Evolutionary conservation across 805 yeast genomes (phyloP).

Genomic region (Saccharomycopsis sp.): DNA sequence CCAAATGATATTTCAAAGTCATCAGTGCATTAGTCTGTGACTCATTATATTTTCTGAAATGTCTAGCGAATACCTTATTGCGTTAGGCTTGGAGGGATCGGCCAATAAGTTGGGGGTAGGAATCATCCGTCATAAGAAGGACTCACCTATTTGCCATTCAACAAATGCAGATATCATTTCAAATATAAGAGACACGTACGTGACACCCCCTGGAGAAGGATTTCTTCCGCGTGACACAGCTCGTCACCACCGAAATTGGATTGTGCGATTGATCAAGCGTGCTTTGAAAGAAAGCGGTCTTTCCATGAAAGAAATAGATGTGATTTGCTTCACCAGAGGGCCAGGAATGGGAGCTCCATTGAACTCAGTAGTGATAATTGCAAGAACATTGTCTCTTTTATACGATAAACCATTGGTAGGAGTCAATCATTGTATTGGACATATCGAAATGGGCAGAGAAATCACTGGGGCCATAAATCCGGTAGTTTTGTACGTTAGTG

Average conservation of each 20-base stretch:
- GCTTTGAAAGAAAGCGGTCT: conserved; percentile 61
- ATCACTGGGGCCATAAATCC: conserved; percentile 98
- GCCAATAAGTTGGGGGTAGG: conserved; percentile 97
- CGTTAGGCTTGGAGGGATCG: conserved; percentile 92
- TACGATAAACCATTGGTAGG: conserved; percentile 87
- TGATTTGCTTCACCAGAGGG: conserved; percentile 92
- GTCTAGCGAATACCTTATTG: conserved; percentile 53
- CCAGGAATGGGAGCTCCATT: conserved; percentile 99
- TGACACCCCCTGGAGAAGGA: conserved; percentile 98
- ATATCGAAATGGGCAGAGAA: conserved; percentile 98
- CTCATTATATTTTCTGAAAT: no score
- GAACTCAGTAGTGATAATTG: conserved; percentile 87
- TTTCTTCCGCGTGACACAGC: conserved; percentile 96
- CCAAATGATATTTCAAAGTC: no score
- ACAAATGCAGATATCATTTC: conserved; percentile 73
- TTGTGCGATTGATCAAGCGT: conserved; percentile 60
- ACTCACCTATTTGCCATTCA: conserved; percentile 40
- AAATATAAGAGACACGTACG: conserved; percentile 91
- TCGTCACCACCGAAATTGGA: conserved; percentile 94
- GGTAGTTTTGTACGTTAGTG: conserved; percentile 93
- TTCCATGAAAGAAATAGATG: conserved; percentile 48
- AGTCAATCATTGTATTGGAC: conserved; percentile 96
- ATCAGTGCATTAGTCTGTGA: no score
- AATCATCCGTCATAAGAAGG: conserved; percentile 61
- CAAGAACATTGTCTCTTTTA: conserved; percentile 72